Evolutionary conservation across 805 yeast species (phyloP).

Genomic region (Myxozyma sirexii): DNA sequence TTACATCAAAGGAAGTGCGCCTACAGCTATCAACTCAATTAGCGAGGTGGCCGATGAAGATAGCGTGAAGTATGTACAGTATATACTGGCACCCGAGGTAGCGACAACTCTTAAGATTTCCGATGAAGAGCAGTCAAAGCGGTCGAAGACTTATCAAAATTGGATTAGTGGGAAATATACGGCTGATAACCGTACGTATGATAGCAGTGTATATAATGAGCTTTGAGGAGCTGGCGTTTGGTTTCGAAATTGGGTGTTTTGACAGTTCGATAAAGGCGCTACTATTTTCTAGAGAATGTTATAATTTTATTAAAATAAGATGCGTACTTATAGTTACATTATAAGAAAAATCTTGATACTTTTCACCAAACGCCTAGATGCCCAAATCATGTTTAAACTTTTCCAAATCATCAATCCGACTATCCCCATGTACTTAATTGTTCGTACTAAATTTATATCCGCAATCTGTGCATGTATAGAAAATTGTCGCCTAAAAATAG

Average conservation of each 20-base stretch:
- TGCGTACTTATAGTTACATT: no score
- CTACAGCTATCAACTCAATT: conserved; percentile 17
- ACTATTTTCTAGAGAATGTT: not conserved
- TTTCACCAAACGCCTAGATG: not conserved
- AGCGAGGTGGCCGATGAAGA: conserved; percentile 23
- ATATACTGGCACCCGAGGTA: conserved; percentile 24
- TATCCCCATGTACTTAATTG: conserved; percentile 51
- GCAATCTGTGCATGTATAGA: conserved; percentile 93
- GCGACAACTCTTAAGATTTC: conserved; percentile 21
- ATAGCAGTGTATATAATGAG: no score
- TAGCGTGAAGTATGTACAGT: conserved; percentile 22
- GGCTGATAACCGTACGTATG: not conserved
- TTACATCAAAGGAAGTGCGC: conserved; percentile 53
- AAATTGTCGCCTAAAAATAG: conserved; percentile 73
- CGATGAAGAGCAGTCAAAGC: conserved; percentile 26
- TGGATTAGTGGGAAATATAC: conserved; percentile 26
- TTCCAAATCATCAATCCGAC: not conserved
- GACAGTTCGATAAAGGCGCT: not conserved
- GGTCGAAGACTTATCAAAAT: conserved; percentile 24
- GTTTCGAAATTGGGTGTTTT: not conserved
- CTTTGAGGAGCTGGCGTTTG: not conserved
- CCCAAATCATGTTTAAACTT: not conserved
- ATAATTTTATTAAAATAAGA: no score
- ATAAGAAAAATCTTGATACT: not conserved
- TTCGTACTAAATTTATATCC: conserved; percentile 93